Base-by-base conservation (phyloP, 108 stramenopile species). In the Mayamaea pseudoterrestris region DNA sequence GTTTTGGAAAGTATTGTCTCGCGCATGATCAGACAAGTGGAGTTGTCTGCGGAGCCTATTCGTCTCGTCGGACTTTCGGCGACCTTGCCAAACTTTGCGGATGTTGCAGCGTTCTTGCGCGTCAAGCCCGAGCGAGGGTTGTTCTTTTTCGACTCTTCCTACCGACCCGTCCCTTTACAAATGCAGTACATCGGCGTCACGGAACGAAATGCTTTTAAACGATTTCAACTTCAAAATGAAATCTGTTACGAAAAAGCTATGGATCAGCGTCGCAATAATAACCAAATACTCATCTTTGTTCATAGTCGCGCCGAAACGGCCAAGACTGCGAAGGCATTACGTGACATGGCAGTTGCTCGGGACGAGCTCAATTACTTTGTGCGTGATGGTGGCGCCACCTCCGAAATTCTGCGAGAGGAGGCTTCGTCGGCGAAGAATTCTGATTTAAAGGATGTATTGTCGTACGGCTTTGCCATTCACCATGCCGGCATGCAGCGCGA, bases 141-240 rank as follows among this genome's bases (percentile, higher is more conserved):
- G 44, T 98, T 95, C 79, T 98, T 95, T 73, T 99, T 99, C 60
- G 98, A 99, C 56, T 94, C 95, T 73, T 89, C 88, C 5, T 99
- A 80, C 68, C 89, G 98, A 13, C 98, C 98, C 9, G 97, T 97
- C 40, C 98, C 98, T 6, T 68, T 99, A 30, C 97, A 98, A 78
- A 97, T 98, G 95, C 97, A 98, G 68, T 99, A 95, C 63, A 79
- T 99, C 56, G 98, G 98, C 7, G 82, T 99, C 48, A 96, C 90
- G 0, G 98, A 99, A 64, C 84, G 90, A 47, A 99, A 97, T 66
- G 92, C 98, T 26, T 89, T 99, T 55, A 93, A 93, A 58, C 80
- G 95, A 5, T 89, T 99, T 53, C 86, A 92, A 48, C 75, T 95
- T 31, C 95, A 96, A 71, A 99, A 99, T 60, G 96, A 99, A 62